A percentile compares a stretch with the other conserved stretches of the same genome.
These are phyloP conservation scores for Trametes villosa DNA, from an alignment of 768 basidiomycete species.

Conservation along the genomic window DNA sequence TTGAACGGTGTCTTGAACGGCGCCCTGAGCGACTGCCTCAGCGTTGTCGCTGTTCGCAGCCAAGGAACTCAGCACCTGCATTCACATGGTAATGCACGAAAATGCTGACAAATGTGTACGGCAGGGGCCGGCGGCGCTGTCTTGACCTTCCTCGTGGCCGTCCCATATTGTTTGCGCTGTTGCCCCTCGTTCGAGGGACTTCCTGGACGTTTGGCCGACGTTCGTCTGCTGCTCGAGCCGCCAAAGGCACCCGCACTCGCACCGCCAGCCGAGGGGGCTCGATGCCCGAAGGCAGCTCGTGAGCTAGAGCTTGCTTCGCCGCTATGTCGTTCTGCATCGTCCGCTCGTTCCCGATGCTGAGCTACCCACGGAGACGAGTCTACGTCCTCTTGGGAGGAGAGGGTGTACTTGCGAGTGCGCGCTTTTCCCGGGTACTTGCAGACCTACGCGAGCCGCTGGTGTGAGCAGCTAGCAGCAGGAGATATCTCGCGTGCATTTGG, in stretches of 20 bases:
- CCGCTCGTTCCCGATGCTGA: neutral
- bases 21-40: slow-evolving; percentile 11
- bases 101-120: slow-evolving; percentile 20
- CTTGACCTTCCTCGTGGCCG: slow-evolving; percentile 8
- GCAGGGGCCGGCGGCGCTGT: slow-evolving; percentile 1
- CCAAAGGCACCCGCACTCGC: too few relatives aligned
- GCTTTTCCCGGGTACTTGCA: slow-evolving; percentile 81
- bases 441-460: slow-evolving; percentile 47
- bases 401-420: slow-evolving; percentile 48
- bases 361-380: slow-evolving; percentile 22
- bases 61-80: neutral
- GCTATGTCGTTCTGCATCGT: neutral
- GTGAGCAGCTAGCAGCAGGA: neutral
- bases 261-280: neutral
- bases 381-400: slow-evolving; percentile 48
- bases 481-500: neutral
- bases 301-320: neutral
- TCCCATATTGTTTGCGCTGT: neutral
- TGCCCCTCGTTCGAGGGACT: slow-evolving; percentile 19
- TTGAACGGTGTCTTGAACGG: slow-evolving; percentile 28
- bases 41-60: slow-evolving; percentile 10
- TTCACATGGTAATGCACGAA: slow-evolving; percentile 1
- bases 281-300: neutral
- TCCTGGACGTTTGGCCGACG: slow-evolving; percentile 19
- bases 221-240: neutral